Conservation (phyloP, 148 eudicot species). For the Fagopyrum esculentum region DNA sequence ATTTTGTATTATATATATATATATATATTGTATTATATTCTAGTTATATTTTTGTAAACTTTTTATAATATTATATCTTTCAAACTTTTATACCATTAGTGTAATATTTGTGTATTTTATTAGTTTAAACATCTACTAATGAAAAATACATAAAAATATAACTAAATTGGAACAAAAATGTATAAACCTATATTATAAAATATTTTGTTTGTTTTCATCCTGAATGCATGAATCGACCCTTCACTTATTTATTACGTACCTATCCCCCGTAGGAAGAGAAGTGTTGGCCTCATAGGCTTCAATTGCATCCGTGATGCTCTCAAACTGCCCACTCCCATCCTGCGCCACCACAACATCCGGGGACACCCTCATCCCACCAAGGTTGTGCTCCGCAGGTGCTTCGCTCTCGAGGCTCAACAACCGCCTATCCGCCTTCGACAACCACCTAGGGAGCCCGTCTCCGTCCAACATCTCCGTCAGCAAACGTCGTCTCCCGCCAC, state of each 20-base stretch:
- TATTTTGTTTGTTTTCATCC: too few species aligned
- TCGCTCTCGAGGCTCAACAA: constrained; percentile 17
- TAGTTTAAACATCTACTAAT: too few species aligned
- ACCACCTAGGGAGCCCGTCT: constrained; percentile 46
- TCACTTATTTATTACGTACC: neutral
- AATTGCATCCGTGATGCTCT: constrained; percentile 36
- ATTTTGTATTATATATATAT: too few species aligned
- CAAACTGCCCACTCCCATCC: constrained; percentile 51
- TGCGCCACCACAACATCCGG: constrained; percentile 45
- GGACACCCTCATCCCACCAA: neutral
- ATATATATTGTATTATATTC: too few species aligned
- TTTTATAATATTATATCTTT: too few species aligned
- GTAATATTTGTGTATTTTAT: too few species aligned
- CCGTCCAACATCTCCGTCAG: constrained; percentile 17
- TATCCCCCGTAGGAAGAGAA: neutral
- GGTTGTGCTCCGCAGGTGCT: neutral
- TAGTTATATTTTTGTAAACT: too few species aligned
- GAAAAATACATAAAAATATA: too few species aligned
- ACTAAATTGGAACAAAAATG: too few species aligned
- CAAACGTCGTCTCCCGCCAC: constrained; percentile 6
- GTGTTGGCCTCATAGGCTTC: constrained; percentile 26
- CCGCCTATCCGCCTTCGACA: constrained; percentile 28
- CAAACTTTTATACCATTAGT: too few species aligned
- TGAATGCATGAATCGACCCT: neutral
- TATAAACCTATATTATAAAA: too few species aligned